These are phyloP conservation scores for Mycena capillaripes DNA, from an alignment of 768 basidiomycete species.

Conservation along the genomic window DNA sequence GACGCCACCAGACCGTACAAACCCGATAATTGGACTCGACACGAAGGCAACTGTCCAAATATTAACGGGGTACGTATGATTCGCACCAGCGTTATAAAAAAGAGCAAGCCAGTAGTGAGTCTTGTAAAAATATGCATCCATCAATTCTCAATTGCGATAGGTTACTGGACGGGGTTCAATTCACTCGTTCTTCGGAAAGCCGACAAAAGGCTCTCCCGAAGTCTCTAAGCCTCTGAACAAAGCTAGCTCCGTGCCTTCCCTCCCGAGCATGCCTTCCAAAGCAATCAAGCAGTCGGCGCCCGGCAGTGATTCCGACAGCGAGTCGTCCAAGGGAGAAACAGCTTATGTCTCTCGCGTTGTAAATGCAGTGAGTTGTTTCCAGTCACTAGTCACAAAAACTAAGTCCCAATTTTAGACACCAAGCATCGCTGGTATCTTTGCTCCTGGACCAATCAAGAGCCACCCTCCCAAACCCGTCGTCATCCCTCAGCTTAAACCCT, in stretches of 20 bases:
- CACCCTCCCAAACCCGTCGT: neutral
- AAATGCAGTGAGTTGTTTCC: neutral
- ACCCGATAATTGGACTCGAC: conserved; percentile 6
- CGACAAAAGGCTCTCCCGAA: no score
- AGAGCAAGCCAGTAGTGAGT: no score
- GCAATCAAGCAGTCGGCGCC: neutral
- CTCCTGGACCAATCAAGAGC: neutral
- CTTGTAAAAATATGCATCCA: no score
- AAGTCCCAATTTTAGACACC: neutral
- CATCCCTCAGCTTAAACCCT: neutral
- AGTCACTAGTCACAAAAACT: neutral
- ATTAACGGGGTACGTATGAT: neutral
- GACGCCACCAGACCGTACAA: neutral
- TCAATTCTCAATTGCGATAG: neutral
- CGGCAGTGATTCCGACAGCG: neutral
- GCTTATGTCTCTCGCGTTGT: neutral
- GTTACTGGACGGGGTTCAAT: neutral
- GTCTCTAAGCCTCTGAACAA: no score
- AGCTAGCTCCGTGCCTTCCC: no score
- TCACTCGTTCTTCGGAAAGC: neutral
- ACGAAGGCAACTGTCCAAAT: neutral
- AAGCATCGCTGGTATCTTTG: neutral
- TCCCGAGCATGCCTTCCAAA: no score
- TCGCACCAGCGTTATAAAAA: neutral
- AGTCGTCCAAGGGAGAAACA: neutral